Percentiles rank a stretch among this genome's conserved stretches.
Evolutionary conservation across 345 rosid species (phyloP).

Genomic region (Gossypium mustelinum): DNA sequence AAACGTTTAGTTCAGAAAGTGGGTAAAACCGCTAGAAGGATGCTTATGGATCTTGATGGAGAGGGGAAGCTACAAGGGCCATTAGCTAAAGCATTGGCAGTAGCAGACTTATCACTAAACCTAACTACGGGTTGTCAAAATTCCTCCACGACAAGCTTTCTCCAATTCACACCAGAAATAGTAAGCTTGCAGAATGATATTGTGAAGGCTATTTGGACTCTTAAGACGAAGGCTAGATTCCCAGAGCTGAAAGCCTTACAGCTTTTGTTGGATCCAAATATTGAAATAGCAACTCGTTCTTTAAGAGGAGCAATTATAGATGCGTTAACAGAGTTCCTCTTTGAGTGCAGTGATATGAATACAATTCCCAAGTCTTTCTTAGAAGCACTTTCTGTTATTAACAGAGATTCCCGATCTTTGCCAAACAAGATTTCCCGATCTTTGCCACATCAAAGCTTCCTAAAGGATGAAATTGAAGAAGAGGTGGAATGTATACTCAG

Average conservation of each 20-base stretch:
- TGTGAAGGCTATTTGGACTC: constrained; percentile 59
- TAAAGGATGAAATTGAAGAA: constrained; percentile 46
- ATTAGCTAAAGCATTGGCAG: constrained; percentile 69
- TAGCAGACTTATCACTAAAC: constrained; percentile 56
- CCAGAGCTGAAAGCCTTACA: constrained; percentile 51
- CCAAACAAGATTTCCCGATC: constrained; percentile 36
- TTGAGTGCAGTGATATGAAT: constrained; percentile 65
- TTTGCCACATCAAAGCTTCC: constrained; percentile 24
- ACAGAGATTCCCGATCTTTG: constrained; percentile 31
- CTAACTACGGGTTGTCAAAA: constrained; percentile 35
- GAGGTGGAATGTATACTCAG: constrained; percentile 64
- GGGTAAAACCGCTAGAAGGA: constrained; percentile 34
- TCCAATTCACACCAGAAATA: constrained; percentile 47
- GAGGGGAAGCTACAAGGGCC: constrained; percentile 43
- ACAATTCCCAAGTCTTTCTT: constrained; percentile 51
- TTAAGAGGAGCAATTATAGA: constrained; percentile 53
- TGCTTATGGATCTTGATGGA: constrained; percentile 59
- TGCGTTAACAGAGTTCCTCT: constrained; percentile 60
- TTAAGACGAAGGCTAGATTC: constrained; percentile 43
- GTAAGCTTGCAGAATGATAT: constrained; percentile 61
- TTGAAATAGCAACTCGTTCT: constrained; percentile 35
- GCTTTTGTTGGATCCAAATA: constrained; percentile 48
- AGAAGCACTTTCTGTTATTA: constrained; percentile 60
- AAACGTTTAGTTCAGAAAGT: constrained; percentile 37
- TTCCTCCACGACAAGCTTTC: constrained; percentile 30